phyloP scores from a whole-genome alignment of 192 early-diverging fungal genomes.

The Backusella mclennaniae region DNA sequence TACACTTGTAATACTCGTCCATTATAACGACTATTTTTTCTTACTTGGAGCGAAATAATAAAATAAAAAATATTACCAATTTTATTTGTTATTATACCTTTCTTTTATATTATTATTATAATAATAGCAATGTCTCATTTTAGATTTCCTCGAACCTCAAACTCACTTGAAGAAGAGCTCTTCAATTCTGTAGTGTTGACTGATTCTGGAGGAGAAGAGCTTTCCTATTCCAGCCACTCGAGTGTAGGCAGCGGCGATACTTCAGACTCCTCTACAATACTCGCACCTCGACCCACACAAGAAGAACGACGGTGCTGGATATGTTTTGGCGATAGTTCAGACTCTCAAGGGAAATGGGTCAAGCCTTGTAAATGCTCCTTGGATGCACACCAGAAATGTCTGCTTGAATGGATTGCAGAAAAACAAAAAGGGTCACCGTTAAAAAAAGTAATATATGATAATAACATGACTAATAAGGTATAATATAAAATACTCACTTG shows the following conservation, averaged over 20 bases:
- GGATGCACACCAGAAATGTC: conserved; percentile 73
- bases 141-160: not conserved
- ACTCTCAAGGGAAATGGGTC: conserved; percentile 64
- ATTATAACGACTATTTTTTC: too few relatives aligned
- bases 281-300: not conserved
- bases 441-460: conserved; percentile 36
- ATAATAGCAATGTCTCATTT: not conserved
- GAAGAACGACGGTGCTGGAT: conserved; percentile 58
- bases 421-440: conserved; percentile 54
- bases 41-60: too few relatives aligned
- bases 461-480: not conserved
- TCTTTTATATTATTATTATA: too few relatives aligned
- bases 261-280: conserved; percentile 1
- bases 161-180: not conserved
- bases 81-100: too few relatives aligned
- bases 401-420: conserved; percentile 74
- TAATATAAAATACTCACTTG: not conserved
- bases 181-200: not conserved
- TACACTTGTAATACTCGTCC: too few relatives aligned
- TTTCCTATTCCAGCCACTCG: not conserved
- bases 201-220: not conserved
- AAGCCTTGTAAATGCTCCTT: conserved; percentile 73
- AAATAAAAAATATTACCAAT: too few relatives aligned
- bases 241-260: not conserved
- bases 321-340: conserved; percentile 68